Evolutionary conservation across 2,329 filamentous ascomycete genomes (phyloP).

Genomic region (Xylaria sp.): DNA sequence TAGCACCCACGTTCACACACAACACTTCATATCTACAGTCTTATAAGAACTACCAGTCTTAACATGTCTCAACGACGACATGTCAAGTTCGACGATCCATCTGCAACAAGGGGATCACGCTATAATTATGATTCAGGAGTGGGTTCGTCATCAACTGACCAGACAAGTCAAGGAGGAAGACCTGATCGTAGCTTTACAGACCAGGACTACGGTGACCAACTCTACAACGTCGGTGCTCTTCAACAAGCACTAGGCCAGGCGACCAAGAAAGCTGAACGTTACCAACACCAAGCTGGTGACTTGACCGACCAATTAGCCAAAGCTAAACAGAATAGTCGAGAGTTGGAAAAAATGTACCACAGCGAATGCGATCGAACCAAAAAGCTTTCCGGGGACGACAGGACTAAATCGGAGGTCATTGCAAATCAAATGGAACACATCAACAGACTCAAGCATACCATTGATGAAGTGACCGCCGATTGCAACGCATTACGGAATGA

Average conservation of each 20-base stretch:
- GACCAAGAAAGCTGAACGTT: slow-evolving; percentile 23
- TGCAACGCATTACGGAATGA: too few relatives aligned
- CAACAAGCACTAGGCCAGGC: slow-evolving; percentile 27
- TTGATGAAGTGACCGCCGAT: slow-evolving; percentile 8
- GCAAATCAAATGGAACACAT: slow-evolving; percentile 6
- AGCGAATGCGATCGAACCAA: slow-evolving; percentile 20
- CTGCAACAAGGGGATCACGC: slow-evolving; percentile 17
- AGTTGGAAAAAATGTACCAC: slow-evolving; percentile 18
- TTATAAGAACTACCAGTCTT: not conserved
- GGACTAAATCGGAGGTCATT: slow-evolving; percentile 9
- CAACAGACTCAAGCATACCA: slow-evolving; percentile 8
- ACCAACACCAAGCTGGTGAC: slow-evolving; percentile 16
- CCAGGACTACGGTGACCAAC: slow-evolving; percentile 25
- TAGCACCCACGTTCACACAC: slow-evolving; percentile 6
- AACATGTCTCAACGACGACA: slow-evolving; percentile 32
- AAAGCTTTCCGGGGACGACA: slow-evolving; percentile 18
- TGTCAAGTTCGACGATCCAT: slow-evolving; percentile 27
- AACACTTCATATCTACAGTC: not conserved
- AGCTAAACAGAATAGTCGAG: slow-evolving; percentile 17
- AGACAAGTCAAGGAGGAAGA: slow-evolving; percentile 33
- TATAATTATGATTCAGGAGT: slow-evolving; percentile 33
- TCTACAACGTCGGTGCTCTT: slow-evolving; percentile 21
- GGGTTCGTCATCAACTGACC: slow-evolving; percentile 37
- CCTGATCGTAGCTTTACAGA: slow-evolving; percentile 34
- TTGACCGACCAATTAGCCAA: slow-evolving; percentile 15